Percentiles rank a stretch among this genome's conserved stretches.
These are phyloP conservation scores for Metschnikowia chrysomelidarum DNA, from an alignment of 805 yeast species.

Conservation along the genomic window DNA sequence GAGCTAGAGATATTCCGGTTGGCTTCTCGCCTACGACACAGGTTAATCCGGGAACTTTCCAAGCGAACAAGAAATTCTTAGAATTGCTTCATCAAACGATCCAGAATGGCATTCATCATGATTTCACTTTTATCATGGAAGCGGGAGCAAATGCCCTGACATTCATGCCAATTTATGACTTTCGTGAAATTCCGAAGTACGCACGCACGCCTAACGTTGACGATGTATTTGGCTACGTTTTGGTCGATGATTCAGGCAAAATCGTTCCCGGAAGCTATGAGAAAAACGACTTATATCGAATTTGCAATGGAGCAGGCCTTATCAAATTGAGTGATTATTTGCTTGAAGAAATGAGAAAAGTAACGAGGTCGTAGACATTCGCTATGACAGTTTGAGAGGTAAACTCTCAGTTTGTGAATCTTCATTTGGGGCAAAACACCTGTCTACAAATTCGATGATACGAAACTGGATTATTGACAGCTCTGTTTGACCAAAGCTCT, in stretches of 20 bases:
- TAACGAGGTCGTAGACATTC: conserved; percentile 3
- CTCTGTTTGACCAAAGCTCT: too few relatives aligned
- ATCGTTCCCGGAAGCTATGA: conserved; percentile 58
- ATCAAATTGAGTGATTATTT: conserved; percentile 20
- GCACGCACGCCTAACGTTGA: conserved; percentile 71
- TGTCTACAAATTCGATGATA: too few relatives aligned
- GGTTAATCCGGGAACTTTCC: conserved; percentile 24
- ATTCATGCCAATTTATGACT: conserved; percentile 70
- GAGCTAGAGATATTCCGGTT: conserved; percentile 23
- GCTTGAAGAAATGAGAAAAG: conserved; percentile 16
- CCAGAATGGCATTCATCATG: conserved; percentile 28
- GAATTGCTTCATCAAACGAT: conserved; percentile 27
- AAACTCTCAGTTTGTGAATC: too few relatives aligned
- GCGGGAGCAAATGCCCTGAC: conserved; percentile 51
- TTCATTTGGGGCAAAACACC: too few relatives aligned
- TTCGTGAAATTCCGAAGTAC: conserved; percentile 60
- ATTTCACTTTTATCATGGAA: conserved; percentile 54
- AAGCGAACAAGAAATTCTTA: conserved; percentile 28
- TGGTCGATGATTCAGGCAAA: conserved; percentile 52
- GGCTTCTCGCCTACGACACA: conserved; percentile 19
- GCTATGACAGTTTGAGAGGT: not conserved
- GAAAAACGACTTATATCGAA: conserved; percentile 55
- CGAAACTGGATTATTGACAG: too few relatives aligned
- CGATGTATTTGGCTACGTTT: conserved; percentile 68
- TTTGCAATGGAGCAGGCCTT: conserved; percentile 33